Conservation (phyloP, 805 yeast genomes). For the Debaryomyces tyrocola region DNA sequence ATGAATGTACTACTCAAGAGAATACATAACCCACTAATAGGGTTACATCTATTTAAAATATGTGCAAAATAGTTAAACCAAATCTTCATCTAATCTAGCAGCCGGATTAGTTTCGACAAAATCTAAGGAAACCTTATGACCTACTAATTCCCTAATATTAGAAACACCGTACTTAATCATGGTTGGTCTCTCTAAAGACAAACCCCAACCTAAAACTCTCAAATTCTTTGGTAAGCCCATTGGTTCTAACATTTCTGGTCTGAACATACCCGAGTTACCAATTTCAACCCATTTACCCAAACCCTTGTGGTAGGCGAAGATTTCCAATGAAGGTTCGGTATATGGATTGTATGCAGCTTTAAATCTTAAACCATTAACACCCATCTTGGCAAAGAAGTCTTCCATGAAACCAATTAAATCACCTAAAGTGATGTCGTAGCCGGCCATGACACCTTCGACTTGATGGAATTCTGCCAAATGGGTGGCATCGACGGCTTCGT, state of each 20-base stretch:
- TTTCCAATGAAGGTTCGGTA: conserved; percentile 98
- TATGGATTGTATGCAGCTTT: conserved; percentile 99
- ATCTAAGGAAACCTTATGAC: conserved; percentile 93
- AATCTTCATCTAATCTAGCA: conserved; percentile 79
- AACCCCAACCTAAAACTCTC: conserved; percentile 96
- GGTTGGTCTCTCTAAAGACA: conserved; percentile 96
- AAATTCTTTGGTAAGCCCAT: conserved; percentile 96
- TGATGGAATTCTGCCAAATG: conserved; percentile 99
- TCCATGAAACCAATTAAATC: conserved; percentile 98
- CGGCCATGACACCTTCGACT: conserved; percentile 98
- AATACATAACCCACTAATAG: too few relatives aligned
- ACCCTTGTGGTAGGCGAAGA: conserved; percentile 94
- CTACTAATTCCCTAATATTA: conserved; percentile 93
- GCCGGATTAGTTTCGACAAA: conserved; percentile 97
- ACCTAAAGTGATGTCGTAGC: conserved; percentile 90
- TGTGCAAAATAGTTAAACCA: conserved; percentile 21
- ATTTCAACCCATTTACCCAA: conserved; percentile 97
- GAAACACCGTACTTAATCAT: conserved; percentile 97
- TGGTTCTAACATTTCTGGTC: conserved; percentile 98
- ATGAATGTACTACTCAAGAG: too few relatives aligned
- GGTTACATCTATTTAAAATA: too few relatives aligned
- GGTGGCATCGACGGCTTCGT: conserved; percentile 99
- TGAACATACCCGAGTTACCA: conserved; percentile 99
- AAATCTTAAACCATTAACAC: conserved; percentile 91
- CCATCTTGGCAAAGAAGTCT: conserved; percentile 95